Base-by-base conservation (phyloP, 2,329 filamentous ascomycete species). In the Amauroascus niger region DNA sequence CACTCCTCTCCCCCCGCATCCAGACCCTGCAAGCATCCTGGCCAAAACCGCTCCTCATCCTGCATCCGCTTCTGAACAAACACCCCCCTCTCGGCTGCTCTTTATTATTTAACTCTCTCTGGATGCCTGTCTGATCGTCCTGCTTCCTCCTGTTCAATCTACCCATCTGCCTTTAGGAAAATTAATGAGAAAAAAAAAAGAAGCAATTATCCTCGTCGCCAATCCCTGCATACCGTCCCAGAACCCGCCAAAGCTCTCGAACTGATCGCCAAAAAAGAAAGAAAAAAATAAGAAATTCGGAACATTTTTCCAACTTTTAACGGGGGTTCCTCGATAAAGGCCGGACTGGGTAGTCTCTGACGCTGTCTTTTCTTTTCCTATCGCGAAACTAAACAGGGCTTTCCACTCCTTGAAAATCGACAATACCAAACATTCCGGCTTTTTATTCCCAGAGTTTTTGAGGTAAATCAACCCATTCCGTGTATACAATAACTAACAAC, bases 141-240 rank as follows among this genome's bases (percentile, higher is more conserved):
- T 14, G 41, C n/a, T 18, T 11, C 26, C 41, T 30, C n/a, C 28
- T 7, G 24, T 14, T 30, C 24, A 16, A 30, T 30, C 16, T 45
- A 8, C 41, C 22, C 7, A 16, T 14, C 9, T 30, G 11, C 39
- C 6, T 13, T n/a, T 5, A 20, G 18, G 35, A 39, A 20, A 28
- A 45, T 13, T 28, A 20, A 22, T 45, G 22, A 16, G 26, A 26
- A 43, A 26, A 45, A 43, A 41, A 30, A 43, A 46, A 46, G 44
- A 30, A 46, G 44, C 44, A 46, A 46, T 46, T 46, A 46, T 46
- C 44, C 28, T 46, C 44, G 44, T 32, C 28, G 26, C 44, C 26
- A 46, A 46, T 46, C 44, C 44, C 44, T 46, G 44, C 28, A 30
- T 26, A 14, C n/a, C 26, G 28, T 33, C 9, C 11, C 24, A 43